Base-by-base conservation (phyloP, 371 early-diverging fungal species). In the Mucor irregularis region DNA sequence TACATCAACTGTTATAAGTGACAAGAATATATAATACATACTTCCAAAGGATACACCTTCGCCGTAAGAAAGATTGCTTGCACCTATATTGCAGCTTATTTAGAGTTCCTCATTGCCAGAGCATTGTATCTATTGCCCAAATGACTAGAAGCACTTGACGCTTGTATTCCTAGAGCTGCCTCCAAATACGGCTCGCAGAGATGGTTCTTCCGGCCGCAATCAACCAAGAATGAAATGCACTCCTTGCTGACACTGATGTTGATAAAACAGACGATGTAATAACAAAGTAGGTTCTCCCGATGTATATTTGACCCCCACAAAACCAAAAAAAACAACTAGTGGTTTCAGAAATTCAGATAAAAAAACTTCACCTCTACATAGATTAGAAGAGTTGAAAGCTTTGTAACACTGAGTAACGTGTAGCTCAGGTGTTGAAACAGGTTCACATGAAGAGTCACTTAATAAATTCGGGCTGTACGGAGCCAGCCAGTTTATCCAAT, bases 151-250 rank as follows among this genome's bases (percentile, higher is more conserved):
- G 25, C 43, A 25, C 43, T 43, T 43, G 43, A 43, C 25, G 25
- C 43, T 24, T 43, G 43, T 42, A 42, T 42, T 42, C 43, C 43
- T 42, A 25, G 43, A 42, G 43, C 43, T 11, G 22, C 25, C 43
- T 24, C 43, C 43, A 42, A 42, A 24, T 24, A 24, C 22, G 25
- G 22, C 43, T 42, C 43, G 43, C 21, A 11, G 43, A 42, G 25
- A 22, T 42, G 25, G 43, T 42, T 24, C 22, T 42, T 22, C 43
- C 43, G 25, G 43, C 43, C 25, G 24, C 43, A 42, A 42, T 42
- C 13, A 42, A 21, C 24, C 1, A 42, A 24, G 43, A 42, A 14
- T 7, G 10, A 42, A 42, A 22, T 42, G 43, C 21, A 24, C 14
- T 42, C 8, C 25, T 42, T 42, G 21, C 22, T 11, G 43, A 25